These are phyloP conservation scores for Pythium rhizo-oryzae DNA, from an alignment of 352 stramenopile species.

Conservation along the genomic window DNA sequence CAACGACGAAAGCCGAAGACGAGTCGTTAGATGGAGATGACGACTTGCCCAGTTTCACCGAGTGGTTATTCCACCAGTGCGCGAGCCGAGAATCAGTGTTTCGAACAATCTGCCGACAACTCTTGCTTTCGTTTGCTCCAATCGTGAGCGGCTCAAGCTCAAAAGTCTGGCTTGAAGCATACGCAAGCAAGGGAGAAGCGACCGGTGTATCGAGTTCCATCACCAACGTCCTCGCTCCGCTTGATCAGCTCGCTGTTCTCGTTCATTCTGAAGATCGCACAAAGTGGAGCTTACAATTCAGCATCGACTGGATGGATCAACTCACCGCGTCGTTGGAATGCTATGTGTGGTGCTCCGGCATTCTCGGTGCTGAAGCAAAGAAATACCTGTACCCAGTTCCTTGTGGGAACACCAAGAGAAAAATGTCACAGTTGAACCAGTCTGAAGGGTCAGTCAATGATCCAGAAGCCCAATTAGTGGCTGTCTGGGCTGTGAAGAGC, in stretches of 20 bases:
- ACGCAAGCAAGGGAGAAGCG: constrained; percentile 26
- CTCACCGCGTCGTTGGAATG: constrained; percentile 60
- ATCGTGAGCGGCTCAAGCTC: constrained; percentile 42
- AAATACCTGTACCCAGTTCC: constrained; percentile 19
- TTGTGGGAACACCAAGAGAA: constrained; percentile 41
- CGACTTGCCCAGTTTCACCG: constrained; percentile 13
- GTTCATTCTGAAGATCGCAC: constrained; percentile 24
- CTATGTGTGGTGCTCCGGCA: constrained; percentile 53
- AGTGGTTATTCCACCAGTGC: constrained; percentile 30
- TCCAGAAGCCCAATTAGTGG: not conserved
- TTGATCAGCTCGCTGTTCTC: constrained; percentile 43
- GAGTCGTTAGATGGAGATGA: not conserved
- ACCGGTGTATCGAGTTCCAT: constrained; percentile 23
- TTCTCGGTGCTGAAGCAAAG: constrained; percentile 42
- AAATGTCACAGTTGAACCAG: constrained; percentile 7
- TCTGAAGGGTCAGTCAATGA: not conserved
- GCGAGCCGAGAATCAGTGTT: constrained; percentile 23
- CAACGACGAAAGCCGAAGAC: not conserved
- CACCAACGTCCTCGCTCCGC: constrained; percentile 43
- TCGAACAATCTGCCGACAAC: constrained; percentile 24
- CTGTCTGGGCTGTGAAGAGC: constrained; percentile 10
- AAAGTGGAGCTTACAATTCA: constrained; percentile 19
- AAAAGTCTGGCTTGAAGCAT: constrained; percentile 54
- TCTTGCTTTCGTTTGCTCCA: constrained; percentile 28
- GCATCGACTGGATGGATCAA: constrained; percentile 64